Evolutionary conservation across 2,329 filamentous ascomycete genomes (phyloP), one percentile per base, ranked within the genome.

Genomic region (Sarocladiaceae sp.): DNA sequence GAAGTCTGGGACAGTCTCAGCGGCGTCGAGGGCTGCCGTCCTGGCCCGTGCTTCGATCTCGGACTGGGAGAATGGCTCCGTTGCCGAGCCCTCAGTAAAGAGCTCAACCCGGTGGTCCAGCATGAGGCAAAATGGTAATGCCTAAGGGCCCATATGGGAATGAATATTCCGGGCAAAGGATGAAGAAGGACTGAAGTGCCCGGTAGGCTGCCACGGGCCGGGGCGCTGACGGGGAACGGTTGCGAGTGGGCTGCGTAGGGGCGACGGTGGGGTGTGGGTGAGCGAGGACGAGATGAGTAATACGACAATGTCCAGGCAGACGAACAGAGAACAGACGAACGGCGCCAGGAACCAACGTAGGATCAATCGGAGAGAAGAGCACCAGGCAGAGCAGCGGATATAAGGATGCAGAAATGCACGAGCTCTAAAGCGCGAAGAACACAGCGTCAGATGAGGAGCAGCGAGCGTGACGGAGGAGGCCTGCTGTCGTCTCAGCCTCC

Each of bases 61-160:
- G 41, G 73, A 70, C 50, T 76, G 67, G 9, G 76, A 75, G 52
- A 78, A 76, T 9, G 75, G 73, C 60, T 80, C 74, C 37, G 76
- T 80, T 60, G 69, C 66, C 48, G 66, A 67, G 49, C 57, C 55
- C 50, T 57, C 62, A 49, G 64, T 59, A 33, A 63, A 66, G 51
- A 58, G 54, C 55, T 58, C 62, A 47, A 57, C 52, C 52, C 61
- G 68, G 51, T 64, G 60, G 50, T 75, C 71, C 53, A 63, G 65
- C 74, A 77, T 77, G 54, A 54, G 53, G 45, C 27, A 21, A 41
- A 43, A 48, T 51, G 49, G 47, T 45, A 47, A 48, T 55, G 51
- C 51, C 56, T 58, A 52, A 53, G 52, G 52, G 54, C 56, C 54
- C 58, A 60, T 50, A 16, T 18, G 33, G 39, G 10, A 23, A 21